These are phyloP conservation scores for Penicillium cosmopolitanum DNA, from an alignment of 495 filamentous ascomycete genomes.

Conservation along the genomic window DNA sequence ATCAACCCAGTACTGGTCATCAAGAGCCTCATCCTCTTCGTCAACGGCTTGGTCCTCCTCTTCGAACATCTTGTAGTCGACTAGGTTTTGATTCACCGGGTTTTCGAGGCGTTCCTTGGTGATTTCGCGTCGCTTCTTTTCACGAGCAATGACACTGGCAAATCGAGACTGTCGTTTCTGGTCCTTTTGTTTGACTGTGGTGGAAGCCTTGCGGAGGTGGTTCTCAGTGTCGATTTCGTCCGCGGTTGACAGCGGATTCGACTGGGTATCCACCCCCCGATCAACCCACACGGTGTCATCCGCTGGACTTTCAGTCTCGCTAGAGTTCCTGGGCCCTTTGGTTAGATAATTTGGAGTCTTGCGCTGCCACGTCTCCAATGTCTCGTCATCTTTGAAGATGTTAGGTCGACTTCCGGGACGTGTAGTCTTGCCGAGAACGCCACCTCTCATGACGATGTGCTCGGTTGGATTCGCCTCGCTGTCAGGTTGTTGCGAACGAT, in stretches of 20 bases:
- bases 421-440: conserved; percentile 13
- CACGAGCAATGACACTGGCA: not conserved
- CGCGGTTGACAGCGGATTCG: conserved; percentile 6
- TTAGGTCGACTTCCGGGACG: not conserved
- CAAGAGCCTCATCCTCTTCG: not conserved
- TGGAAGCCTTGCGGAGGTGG: conserved; percentile 2
- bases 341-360: not conserved
- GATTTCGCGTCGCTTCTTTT: not conserved
- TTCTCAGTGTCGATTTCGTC: conserved; percentile 18
- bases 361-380: not conserved
- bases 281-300: not conserved
- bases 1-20: no score
- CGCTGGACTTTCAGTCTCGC: not conserved
- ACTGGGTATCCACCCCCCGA: not conserved
- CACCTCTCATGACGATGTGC: conserved; percentile 20
- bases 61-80: not conserved
- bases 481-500: conserved; percentile 21
- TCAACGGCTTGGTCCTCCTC: not conserved
- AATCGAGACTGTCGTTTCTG: not conserved
- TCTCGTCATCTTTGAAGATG: not conserved
- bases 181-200: not conserved
- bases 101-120: not conserved
- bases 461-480: not conserved
- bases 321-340: not conserved
- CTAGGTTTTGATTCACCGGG: not conserved